These are phyloP conservation scores for Coniferiporia weirii DNA, from an alignment of 1,284 basidiomycete species.

Conservation along the genomic window DNA sequence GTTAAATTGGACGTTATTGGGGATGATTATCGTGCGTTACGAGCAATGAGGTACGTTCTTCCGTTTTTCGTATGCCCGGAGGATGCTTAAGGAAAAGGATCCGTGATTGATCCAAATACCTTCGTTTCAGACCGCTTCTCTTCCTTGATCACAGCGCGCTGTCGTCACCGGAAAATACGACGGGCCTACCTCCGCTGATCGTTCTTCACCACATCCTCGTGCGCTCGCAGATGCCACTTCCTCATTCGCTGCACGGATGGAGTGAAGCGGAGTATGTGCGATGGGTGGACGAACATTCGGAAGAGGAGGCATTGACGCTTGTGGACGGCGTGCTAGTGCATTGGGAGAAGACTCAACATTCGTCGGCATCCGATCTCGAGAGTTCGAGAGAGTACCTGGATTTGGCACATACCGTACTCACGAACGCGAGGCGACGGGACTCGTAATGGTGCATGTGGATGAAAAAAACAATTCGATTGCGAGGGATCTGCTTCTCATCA, in stretches of 20 bases:
- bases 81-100: neutral
- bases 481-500: neutral
- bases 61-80: neutral
- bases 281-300: constrained; percentile 77
- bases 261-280: constrained; percentile 88
- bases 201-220: constrained; percentile 90
- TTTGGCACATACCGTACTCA: constrained; percentile 58
- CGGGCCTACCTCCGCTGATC: constrained; percentile 73
- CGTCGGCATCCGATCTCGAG: constrained; percentile 39
- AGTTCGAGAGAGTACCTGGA: constrained; percentile 53
- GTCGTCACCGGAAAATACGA: constrained; percentile 59
- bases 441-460: neutral
- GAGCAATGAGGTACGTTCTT: constrained; percentile 68
- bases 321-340: constrained; percentile 65
- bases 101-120: neutral
- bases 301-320: constrained; percentile 65
- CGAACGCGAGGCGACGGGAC: constrained; percentile 27
- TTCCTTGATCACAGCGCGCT: constrained; percentile 78
- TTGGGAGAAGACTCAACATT: constrained; percentile 65
- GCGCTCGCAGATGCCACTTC: constrained; percentile 79
- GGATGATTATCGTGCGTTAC: constrained; percentile 73
- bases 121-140: constrained; percentile 62
- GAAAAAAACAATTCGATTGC: neutral
- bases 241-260: constrained; percentile 86
- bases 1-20: constrained; percentile 67